Base-by-base conservation (phyloP, 305 asterid genomes). In the Fraxinus ornus region DNA sequence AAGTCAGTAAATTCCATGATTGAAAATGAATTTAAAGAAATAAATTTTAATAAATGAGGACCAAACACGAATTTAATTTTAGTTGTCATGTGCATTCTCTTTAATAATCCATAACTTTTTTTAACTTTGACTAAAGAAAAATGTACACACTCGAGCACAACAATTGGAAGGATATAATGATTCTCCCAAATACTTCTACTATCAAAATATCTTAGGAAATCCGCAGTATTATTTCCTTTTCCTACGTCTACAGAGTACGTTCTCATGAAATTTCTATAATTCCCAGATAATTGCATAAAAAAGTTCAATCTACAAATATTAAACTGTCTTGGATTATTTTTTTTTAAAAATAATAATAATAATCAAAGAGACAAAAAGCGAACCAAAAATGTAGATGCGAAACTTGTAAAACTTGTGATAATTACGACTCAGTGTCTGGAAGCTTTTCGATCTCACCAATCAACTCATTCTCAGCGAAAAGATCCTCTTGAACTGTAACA, bases 401-500 rank as follows among this genome's bases (percentile, higher is more conserved):
- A 52, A 17, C 62, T 60, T 21, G 7, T 2, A 60, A 9, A 60
- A 21, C 32, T 22, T 4, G 32, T 7, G 21, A 28, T 10, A 68
- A 30, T 71, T 71, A 71, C 41, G 17, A 71, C 76, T 19, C 76
- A 0, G n/a, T 24, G 79, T 70, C 78, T 7, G 84, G 85, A 33
- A 78, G 82, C 30, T 83, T 47, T 80, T 84, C 84, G 0, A 37
- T 55, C 66, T 89, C 97, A 19, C 95, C 97, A 41, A 19, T 87
- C 85, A 95, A 87, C 86, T 94, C 97, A 75, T 84, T 87, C 86
- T 92, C 93, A 33, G 84, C 89, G 82, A 88, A 95, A 21, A 95
- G 95, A 83, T 90, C 94, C 64, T 83, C 89, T 79, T 94, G 97
- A 83, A 94, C 89, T 5, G 95, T 94, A 83, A 92, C 91, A 26